Evolutionary conservation across 345 rosid species (phyloP).

Genomic region (Tarenaya hassleriana): DNA sequence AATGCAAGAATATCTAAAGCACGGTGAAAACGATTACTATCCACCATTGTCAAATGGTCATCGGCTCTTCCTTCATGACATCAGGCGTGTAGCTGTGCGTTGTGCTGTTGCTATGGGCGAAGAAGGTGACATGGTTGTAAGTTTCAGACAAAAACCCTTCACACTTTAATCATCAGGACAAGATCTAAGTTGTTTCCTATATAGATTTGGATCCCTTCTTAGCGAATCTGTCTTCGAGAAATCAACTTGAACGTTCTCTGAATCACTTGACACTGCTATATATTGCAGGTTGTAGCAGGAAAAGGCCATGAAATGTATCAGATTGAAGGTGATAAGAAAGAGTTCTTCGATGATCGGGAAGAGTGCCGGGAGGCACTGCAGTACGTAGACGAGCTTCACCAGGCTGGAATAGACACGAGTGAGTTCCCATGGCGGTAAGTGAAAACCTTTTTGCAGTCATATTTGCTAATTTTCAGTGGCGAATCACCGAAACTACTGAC

Average conservation of each 20-base stretch:
- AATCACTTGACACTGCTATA: slow-evolving; percentile 16
- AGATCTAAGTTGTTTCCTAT: not conserved
- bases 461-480: not conserved
- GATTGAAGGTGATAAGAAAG: slow-evolving; percentile 74
- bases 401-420: slow-evolving; percentile 93
- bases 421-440: slow-evolving; percentile 98
- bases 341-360: slow-evolving; percentile 82
- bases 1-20: slow-evolving; percentile 86
- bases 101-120: slow-evolving; percentile 99
- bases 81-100: slow-evolving; percentile 87
- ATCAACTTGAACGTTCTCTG: not conserved
- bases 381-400: slow-evolving; percentile 91
- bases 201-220: too few species aligned
- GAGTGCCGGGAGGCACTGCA: slow-evolving; percentile 94
- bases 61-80: slow-evolving; percentile 80
- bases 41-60: slow-evolving; percentile 89
- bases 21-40: slow-evolving; percentile 81
- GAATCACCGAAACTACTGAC: not conserved
- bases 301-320: slow-evolving; percentile 85
- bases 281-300: slow-evolving; percentile 73
- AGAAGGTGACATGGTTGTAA: slow-evolving; percentile 97
- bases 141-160: slow-evolving; percentile 27
- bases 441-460: slow-evolving; percentile 2
- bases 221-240: not conserved
- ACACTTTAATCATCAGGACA: not conserved